Evolutionary conservation across 352 stramenopile species (phyloP).

Genomic region (Blastocystis sp.): DNA sequence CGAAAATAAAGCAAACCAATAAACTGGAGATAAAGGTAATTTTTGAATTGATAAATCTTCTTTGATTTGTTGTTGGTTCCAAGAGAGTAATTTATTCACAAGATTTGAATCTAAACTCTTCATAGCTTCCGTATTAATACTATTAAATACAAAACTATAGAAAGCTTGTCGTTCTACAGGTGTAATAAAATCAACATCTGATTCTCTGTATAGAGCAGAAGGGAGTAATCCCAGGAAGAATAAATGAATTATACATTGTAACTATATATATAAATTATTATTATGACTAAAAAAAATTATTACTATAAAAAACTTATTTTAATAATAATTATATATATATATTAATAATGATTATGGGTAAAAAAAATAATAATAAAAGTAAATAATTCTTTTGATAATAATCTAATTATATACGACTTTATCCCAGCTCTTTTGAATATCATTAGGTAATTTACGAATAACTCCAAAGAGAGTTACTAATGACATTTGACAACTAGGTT

Average conservation of each 20-base stretch:
- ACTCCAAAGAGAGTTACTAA: slow-evolving; percentile 24
- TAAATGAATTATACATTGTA: neutral
- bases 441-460: slow-evolving; percentile 13
- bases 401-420: slow-evolving; percentile 16
- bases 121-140: too few relatives aligned
- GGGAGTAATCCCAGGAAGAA: neutral
- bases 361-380: slow-evolving; percentile 27
- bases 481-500: slow-evolving; percentile 4
- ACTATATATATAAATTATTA: neutral
- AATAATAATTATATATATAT: slow-evolving; percentile 12
- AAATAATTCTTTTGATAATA: too few relatives aligned
- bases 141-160: too few relatives aligned
- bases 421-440: slow-evolving; percentile 26
- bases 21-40: too few relatives aligned
- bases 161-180: too few relatives aligned
- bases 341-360: neutral
- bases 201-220: too few relatives aligned
- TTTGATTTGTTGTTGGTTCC: too few relatives aligned
- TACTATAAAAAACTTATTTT: slow-evolving; percentile 7
- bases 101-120: too few relatives aligned
- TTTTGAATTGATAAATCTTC: too few relatives aligned
- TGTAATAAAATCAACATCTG: too few relatives aligned
- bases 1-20: too few relatives aligned
- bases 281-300: neutral
- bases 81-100: too few relatives aligned